These are phyloP conservation scores for Coriaria nepalensis DNA, from an alignment of 306 rosid genomes.

Conservation along the genomic window DNA sequence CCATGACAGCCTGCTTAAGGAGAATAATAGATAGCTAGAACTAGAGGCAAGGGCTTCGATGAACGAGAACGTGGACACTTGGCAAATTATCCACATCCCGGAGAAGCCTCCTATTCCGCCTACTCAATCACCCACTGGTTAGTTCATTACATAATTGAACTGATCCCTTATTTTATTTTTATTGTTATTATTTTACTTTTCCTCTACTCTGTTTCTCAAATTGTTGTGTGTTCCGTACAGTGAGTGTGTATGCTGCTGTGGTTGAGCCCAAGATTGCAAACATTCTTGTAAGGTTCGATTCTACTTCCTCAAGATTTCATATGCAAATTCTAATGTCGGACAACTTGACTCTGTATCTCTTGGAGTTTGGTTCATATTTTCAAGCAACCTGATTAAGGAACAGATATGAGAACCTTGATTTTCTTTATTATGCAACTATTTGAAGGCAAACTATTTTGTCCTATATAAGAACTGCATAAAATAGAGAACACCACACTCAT, in stretches of 20 bases:
- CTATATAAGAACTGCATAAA: background rate
- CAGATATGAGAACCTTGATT: too few species aligned
- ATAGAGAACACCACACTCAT: background rate
- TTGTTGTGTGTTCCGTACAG: slow-evolving; percentile 16
- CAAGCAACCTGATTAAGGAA: too few species aligned
- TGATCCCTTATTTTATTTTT: background rate
- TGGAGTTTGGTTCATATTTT: too few species aligned
- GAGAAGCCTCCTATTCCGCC: slow-evolving; percentile 42
- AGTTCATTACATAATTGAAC: background rate
- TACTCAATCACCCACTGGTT: slow-evolving; percentile 62
- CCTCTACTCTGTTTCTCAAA: background rate
- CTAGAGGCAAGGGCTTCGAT: background rate
- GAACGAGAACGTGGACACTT: slow-evolving; percentile 2
- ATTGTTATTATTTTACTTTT: background rate
- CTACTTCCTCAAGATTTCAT: background rate
- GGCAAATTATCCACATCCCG: slow-evolving; percentile 53
- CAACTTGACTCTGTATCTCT: too few species aligned
- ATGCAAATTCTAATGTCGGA: too few species aligned
- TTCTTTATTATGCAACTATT: too few species aligned
- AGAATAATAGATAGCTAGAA: too few species aligned
- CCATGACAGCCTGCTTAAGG: too few species aligned
- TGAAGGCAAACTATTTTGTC: too few species aligned
- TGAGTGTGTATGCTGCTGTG: slow-evolving; percentile 41
- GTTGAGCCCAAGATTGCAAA: slow-evolving; percentile 62
- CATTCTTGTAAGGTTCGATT: slow-evolving; percentile 52